Conservation (phyloP, 345 rosid genomes). For the Anastatica hierochuntica region DNA sequence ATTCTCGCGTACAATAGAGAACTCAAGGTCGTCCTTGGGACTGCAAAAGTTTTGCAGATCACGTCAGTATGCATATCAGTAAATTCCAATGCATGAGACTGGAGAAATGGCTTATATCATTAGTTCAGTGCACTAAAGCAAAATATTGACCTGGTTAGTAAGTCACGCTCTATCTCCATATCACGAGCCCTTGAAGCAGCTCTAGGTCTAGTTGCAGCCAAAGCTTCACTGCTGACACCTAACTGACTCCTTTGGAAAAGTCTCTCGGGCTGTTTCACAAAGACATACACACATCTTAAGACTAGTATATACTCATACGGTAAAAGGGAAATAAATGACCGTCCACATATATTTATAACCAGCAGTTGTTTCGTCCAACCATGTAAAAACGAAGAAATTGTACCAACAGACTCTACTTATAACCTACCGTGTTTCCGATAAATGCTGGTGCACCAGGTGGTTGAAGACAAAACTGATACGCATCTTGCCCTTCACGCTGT, state of each 20-base stretch:
- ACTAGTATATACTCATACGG: too few relatives aligned
- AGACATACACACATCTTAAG: constrained; percentile 12
- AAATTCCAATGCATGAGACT: not conserved
- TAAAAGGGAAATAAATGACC: not conserved
- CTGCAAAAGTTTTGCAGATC: constrained; percentile 31
- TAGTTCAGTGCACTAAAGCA: too few relatives aligned
- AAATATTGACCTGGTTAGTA: constrained; percentile 54
- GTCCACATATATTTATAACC: not conserved
- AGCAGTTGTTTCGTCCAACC: not conserved
- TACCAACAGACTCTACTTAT: not conserved
- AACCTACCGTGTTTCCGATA: constrained; percentile 86
- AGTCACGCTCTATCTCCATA: constrained; percentile 76
- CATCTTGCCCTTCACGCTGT: constrained; percentile 73
- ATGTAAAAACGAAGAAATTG: not conserved
- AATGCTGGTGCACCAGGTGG: constrained; percentile 88
- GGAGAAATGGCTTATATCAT: not conserved
- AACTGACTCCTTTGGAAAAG: constrained; percentile 72
- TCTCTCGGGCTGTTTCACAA: constrained; percentile 92
- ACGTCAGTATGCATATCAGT: constrained; percentile 5
- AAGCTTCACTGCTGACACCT: constrained; percentile 72
- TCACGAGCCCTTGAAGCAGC: constrained; percentile 51
- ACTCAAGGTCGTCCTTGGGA: constrained; percentile 83
- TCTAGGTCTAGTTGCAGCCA: constrained; percentile 94
- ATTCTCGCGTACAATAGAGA: constrained; percentile 79
- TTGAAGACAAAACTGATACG: constrained; percentile 86